These are phyloP conservation scores for Pelargonium exstipulatum DNA, from an alignment of 441 rosid species.

Conservation along the genomic window DNA sequence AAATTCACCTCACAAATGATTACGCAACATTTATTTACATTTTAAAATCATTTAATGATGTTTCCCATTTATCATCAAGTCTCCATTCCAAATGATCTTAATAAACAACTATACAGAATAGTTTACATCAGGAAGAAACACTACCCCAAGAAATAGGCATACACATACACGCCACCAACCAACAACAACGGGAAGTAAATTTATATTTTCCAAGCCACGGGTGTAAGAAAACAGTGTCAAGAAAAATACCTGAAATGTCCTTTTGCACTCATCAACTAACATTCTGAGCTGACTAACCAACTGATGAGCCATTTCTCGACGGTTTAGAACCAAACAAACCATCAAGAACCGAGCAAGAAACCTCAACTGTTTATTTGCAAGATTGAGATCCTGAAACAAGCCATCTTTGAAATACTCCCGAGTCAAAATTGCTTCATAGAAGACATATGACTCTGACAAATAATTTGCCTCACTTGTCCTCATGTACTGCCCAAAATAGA, in stretches of 20 bases:
- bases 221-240: neutral
- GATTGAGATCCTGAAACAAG: conserved; percentile 61
- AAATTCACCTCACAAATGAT: neutral
- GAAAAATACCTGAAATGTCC: conserved; percentile 66
- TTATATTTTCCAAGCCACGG: neutral
- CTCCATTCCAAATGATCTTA: neutral
- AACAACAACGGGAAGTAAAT: neutral
- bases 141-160: neutral
- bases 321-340: conserved; percentile 81
- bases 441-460: conserved; percentile 74
- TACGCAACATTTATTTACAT: neutral
- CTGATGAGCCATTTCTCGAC: conserved; percentile 75
- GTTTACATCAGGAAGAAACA: neutral
- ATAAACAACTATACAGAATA: neutral
- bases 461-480: conserved; percentile 75
- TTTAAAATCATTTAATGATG: neutral
- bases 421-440: conserved; percentile 77
- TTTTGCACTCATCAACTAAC: conserved; percentile 86
- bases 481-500: conserved; percentile 95
- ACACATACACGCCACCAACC: neutral
- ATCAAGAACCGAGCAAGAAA: conserved; percentile 84
- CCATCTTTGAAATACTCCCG: conserved; percentile 92
- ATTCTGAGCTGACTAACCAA: conserved; percentile 71
- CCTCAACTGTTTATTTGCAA: conserved; percentile 86
- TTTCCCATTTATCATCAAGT: neutral